phyloP scores from a whole-genome alignment of 495 filamentous ascomycete genomes.

The Penicillium bialowiezense region DNA sequence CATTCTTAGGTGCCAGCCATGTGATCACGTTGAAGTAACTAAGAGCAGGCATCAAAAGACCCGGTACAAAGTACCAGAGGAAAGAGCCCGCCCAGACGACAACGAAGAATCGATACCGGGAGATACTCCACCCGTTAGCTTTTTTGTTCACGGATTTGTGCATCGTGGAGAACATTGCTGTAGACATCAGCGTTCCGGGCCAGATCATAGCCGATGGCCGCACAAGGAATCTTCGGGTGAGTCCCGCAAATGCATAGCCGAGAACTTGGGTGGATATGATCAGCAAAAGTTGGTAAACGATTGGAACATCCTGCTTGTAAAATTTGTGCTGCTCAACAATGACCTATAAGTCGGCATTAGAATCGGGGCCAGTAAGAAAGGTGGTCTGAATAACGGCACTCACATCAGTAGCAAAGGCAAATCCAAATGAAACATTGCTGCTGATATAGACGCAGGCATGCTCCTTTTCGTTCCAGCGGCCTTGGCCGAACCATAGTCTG shows the following conservation, averaged over 20 bases:
- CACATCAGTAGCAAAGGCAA: slow-evolving; percentile 67
- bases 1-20: slow-evolving; percentile 81
- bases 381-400: not conserved
- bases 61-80: slow-evolving; percentile 76
- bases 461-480: slow-evolving; percentile 82
- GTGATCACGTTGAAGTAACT: slow-evolving; percentile 88
- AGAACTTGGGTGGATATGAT: slow-evolving; percentile 83
- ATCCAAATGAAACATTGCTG: slow-evolving; percentile 89
- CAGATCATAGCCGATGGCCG: slow-evolving; percentile 58
- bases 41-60: slow-evolving; percentile 77
- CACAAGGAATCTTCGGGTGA: slow-evolving; percentile 73
- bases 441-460: slow-evolving; percentile 84
- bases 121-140: slow-evolving; percentile 80
- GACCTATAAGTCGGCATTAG: slow-evolving; percentile 13
- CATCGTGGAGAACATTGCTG: slow-evolving; percentile 82
- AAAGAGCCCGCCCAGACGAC: slow-evolving; percentile 63
- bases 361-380: not conserved
- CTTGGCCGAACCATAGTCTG: slow-evolving; percentile 74
- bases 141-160: slow-evolving; percentile 78
- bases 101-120: slow-evolving; percentile 79
- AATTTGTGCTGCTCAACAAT: slow-evolving; percentile 87
- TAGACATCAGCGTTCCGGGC: slow-evolving; percentile 82
- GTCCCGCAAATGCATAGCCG: slow-evolving; percentile 78
- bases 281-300: slow-evolving; percentile 76
- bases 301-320: slow-evolving; percentile 72